Evolutionary conservation across 176 grass and related monocot species (phyloP), one percentile per base, ranked within the genome.

Genomic region (Melocanna baccifera): DNA sequence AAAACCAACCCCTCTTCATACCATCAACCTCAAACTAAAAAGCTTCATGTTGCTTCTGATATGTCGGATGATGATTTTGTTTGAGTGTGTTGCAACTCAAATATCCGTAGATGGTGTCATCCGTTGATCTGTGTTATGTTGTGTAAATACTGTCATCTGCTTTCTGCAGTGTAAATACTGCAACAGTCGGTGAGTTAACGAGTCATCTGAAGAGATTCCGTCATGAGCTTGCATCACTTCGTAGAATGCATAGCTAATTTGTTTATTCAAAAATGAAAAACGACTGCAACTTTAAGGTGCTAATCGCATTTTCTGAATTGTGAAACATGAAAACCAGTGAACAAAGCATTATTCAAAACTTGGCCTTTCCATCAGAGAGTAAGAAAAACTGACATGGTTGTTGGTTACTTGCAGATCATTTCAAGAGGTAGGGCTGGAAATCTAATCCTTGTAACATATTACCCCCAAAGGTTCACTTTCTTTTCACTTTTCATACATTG

Each of bases 51-150:
- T 87, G 85, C 77, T 85, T 87, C 89, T 90, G 83, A 86, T 80
- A 61, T 70, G 58, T 94, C 89, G 83, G 96, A 99, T 84, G 96
- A 98, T 89, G 96, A 99, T 78, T 96, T 98, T 93, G 67, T 84
- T 71, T 98, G 83, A 93, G 64, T 59, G 42, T 53, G 1, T 57
- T 25, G 13, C 30, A 83, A 62, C 57, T 75, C 15, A 69, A 69
- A 76, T 55, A 13, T 86, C 8, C 22, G 1, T 63, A 55, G 56
- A 89, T 83, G 76, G 42, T 81, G 56, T 20, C 78, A 77, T 82
- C 29, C 37, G 22, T 66, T 78, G 19, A 65, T 86, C 22, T 73
- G 73, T 48, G 39, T 61, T 78, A 57, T 90, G 20, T 55, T 77
- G 32, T 42, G 63, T 87, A 25, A 84, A 87, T 74, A 67, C 39